These are phyloP conservation scores for Nicotiana benthamiana DNA, from an alignment of 257 asterid genomes.

Conservation along the genomic window DNA sequence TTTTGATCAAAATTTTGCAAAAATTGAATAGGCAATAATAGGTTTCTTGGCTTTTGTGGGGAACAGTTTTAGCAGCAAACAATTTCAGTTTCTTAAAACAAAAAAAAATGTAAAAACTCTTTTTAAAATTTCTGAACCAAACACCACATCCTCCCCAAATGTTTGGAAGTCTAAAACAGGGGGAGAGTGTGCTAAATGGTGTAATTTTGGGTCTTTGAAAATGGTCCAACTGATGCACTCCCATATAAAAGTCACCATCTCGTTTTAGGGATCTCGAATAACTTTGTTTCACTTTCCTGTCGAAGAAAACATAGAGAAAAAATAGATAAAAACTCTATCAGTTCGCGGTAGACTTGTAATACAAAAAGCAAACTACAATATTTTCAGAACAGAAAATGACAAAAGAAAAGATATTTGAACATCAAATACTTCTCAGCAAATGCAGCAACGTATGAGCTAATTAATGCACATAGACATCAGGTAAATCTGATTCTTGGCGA, in stretches of 20 bases:
- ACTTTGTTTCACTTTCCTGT: constrained; percentile 65
- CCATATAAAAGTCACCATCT: constrained; percentile 63
- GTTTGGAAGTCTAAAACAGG: neutral
- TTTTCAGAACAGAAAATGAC: neutral
- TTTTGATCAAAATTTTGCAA: neutral
- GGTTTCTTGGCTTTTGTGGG: neutral
- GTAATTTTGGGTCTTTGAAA: constrained; percentile 19
- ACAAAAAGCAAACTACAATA: neutral
- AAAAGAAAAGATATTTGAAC: neutral
- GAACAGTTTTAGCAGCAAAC: neutral
- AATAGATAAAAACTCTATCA: constrained; percentile 36
- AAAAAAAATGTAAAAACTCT: neutral
- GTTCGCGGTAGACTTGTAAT: constrained; percentile 44
- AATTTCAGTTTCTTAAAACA: neutral
- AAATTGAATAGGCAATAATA: neutral
- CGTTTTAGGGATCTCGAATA: constrained; percentile 53
- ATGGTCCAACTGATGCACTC: constrained; percentile 40
- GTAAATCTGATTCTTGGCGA: neutral
- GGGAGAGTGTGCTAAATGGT: neutral
- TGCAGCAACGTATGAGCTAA: neutral
- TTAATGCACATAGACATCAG: neutral
- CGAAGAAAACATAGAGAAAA: constrained; percentile 55
- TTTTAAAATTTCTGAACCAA: neutral
- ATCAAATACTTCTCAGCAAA: neutral
- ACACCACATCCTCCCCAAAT: neutral